A percentile compares a stretch with the other conserved stretches of the same genome.
Evolutionary conservation across 345 rosid species (phyloP).

Genomic region (Geranium rotundifolium): DNA sequence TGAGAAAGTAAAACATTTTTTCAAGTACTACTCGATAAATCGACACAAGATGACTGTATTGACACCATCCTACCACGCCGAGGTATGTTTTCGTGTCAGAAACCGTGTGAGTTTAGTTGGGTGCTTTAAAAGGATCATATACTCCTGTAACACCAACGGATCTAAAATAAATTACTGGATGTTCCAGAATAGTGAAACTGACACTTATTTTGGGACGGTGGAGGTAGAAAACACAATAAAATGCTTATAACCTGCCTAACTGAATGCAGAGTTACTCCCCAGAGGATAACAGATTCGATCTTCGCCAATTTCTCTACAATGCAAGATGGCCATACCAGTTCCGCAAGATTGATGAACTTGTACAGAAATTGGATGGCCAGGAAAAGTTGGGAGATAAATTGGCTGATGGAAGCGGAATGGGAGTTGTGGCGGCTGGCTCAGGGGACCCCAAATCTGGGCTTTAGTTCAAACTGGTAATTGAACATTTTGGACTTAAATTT

Average conservation of each 20-base stretch:
- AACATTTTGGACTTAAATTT: too few relatives aligned
- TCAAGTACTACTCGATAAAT: conserved; percentile 87
- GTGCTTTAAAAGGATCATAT: too few relatives aligned
- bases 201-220: too few relatives aligned
- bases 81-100: conserved; percentile 59
- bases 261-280: conserved; percentile 75
- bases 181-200: too few relatives aligned
- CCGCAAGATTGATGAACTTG: conserved; percentile 77
- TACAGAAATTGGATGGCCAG: conserved; percentile 31
- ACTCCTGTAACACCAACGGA: too few relatives aligned
- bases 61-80: conserved; percentile 92
- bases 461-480: conserved; percentile 1
- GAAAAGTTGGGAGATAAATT: neutral
- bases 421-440: conserved; percentile 58
- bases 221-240: neutral
- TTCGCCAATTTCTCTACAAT: conserved; percentile 82
- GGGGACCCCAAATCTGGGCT: conserved; percentile 54
- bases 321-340: conserved; percentile 81
- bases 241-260: neutral
- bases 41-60: conserved; percentile 93
- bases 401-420: conserved; percentile 25
- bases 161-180: too few relatives aligned
- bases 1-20: conserved; percentile 87
- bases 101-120: too few relatives aligned
- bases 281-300: conserved; percentile 87